phyloP scores from a whole-genome alignment of 768 basidiomycete species.

The Phaeotremella fagi region DNA sequence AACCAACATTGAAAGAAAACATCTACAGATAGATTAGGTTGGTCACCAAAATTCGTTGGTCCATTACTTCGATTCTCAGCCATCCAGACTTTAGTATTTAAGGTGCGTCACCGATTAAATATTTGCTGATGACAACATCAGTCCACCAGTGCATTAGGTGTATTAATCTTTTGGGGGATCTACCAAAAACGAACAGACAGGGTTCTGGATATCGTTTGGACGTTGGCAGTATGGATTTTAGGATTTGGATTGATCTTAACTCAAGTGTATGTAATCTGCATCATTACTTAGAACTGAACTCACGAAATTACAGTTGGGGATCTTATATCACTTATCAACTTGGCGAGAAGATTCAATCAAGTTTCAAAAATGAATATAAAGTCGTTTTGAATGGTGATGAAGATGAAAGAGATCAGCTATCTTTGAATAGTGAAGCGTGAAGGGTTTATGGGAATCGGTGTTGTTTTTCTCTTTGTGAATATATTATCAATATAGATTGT shows the following conservation, averaged over 20 bases:
- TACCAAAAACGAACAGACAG: slow-evolving; percentile 18
- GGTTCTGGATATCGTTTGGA: slow-evolving; percentile 25
- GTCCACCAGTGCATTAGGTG: slow-evolving; percentile 22
- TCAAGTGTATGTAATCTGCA: slow-evolving; percentile 36
- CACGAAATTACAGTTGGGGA: too few species aligned
- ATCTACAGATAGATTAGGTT: slow-evolving; percentile 29
- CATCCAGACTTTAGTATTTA: slow-evolving; percentile 26
- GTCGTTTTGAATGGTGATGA: too few species aligned
- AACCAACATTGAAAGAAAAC: background rate
- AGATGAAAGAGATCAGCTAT: too few species aligned
- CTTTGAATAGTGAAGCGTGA: too few species aligned
- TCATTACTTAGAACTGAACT: too few species aligned
- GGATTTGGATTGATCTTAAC: slow-evolving; percentile 27
- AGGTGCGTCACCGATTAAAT: slow-evolving; percentile 12
- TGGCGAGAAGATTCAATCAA: too few species aligned
- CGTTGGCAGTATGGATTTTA: slow-evolving; percentile 20
- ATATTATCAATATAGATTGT: too few species aligned
- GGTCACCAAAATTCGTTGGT: slow-evolving; percentile 8
- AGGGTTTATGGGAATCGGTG: too few species aligned
- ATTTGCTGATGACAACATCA: background rate
- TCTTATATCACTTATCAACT: too few species aligned
- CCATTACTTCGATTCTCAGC: slow-evolving; percentile 22
- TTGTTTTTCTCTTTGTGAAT: too few species aligned
- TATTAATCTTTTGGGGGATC: slow-evolving; percentile 31
- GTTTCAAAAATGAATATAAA: too few species aligned